Evolutionary conservation across 2,329 filamentous ascomycete genomes (phyloP), one percentile per base, ranked within the genome.

Genomic region (Phyllosticta paracitricarpa): DNA sequence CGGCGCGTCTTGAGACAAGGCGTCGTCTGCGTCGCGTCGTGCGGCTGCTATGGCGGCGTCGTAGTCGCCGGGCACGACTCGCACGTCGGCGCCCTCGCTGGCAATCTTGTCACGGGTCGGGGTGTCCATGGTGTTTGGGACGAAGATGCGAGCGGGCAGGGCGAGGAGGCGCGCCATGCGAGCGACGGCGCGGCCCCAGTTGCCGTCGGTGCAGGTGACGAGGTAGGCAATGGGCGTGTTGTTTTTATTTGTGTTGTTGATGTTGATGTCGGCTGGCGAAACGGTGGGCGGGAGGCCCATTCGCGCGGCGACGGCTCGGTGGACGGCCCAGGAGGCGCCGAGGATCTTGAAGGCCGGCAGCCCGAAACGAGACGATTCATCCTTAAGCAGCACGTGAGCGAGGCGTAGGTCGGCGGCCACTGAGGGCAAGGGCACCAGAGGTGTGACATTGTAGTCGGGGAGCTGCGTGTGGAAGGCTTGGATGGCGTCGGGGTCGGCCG

Each of bases 271-370:
- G 0, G 77, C 72, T 0, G 86, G 67, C 2, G 73, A 69, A 0
- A 78, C 69, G 1, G 76, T 75, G 0, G 76, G 64, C 0, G 78
- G 71, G 0, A 84, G 71, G 1, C 69, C 71, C 0, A 85, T 71
- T 7, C 74, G 70, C 1, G 73, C 68, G 0, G 75, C 69, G 6
- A 89, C 68, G 14, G 85, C 82, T 6, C 82, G 80, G 66, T 84
- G 86, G 2, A 82, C 79, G 0, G 83, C 88, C 88, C 88, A 93
- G 0, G 86, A 89, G 0, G 89, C 89, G 22, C 89, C 89, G 0
- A 92, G 80, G 54, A 92, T 89, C 72, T 94, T 94, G 78, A 92
- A 93, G 0, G 88, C 82, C 0, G 87, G 87, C 1, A 92, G 77
- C 0, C 85, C 85, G 48, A 90, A 83, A 4, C 89, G 81, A 59